Conservation (phyloP, 2,329 filamentous ascomycete species). For the Mycosphaerella sp. region DNA sequence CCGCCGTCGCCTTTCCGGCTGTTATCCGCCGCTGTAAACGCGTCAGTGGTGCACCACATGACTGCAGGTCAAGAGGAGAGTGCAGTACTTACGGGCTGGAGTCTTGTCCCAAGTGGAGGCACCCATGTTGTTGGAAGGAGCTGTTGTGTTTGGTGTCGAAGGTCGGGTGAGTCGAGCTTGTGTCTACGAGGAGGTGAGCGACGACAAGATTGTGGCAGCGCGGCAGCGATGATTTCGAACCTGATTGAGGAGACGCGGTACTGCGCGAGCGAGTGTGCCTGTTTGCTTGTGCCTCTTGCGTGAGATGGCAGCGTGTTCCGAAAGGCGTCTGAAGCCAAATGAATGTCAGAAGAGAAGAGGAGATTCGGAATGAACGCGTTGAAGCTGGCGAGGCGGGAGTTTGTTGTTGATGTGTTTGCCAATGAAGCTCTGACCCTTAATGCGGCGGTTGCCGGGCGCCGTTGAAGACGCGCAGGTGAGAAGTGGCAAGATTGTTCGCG, state of each 20-base stretch:
- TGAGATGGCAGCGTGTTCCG: not conserved
- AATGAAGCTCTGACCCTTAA: too few relatives aligned
- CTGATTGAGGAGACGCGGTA: not conserved
- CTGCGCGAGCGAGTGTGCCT: not conserved
- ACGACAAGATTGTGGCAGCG: not conserved
- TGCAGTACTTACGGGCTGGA: slow-evolving; percentile 18
- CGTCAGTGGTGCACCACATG: slow-evolving; percentile 7
- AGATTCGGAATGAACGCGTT: not conserved
- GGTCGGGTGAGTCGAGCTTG: not conserved
- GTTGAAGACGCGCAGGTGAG: too few relatives aligned
- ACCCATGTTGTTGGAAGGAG: slow-evolving; percentile 6
- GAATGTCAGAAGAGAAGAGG: not conserved
- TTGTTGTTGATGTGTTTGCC: not conserved
- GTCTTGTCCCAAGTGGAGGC: slow-evolving; percentile 27
- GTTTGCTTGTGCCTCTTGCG: not conserved
- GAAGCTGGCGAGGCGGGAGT: not conserved
- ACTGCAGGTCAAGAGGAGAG: not conserved
- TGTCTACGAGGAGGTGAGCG: not conserved
- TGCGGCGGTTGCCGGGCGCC: too few relatives aligned
- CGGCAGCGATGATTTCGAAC: not conserved
- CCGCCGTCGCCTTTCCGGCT: slow-evolving; percentile 20
- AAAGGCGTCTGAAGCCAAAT: not conserved
- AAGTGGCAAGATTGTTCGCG: too few relatives aligned
- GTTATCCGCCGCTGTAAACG: slow-evolving; percentile 12
- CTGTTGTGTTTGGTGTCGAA: slow-evolving; percentile 2